phyloP scores from a whole-genome alignment of 345 rosid species.

The Gossypium raimondii region DNA sequence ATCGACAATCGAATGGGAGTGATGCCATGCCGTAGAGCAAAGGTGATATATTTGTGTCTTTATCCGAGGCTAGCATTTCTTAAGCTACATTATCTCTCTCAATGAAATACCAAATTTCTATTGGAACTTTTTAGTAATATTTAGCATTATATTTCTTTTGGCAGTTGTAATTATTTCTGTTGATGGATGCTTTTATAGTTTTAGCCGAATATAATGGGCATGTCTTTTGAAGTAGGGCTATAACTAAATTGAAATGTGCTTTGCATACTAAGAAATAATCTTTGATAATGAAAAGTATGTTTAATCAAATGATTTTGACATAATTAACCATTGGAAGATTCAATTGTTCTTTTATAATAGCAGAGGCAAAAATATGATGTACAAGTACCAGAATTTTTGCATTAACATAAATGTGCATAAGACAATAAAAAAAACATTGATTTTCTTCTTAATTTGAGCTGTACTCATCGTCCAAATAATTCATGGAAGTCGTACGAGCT shows the following conservation, averaged over 20 bases:
- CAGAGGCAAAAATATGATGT: background rate
- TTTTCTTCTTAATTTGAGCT: background rate
- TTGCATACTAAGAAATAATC: background rate
- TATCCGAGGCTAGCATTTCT: conserved; percentile 3
- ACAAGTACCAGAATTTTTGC: background rate
- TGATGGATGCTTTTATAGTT: background rate
- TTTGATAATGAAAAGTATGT: background rate
- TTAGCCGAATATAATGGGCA: background rate
- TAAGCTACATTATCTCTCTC: conserved; percentile 25
- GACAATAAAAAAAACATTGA: background rate
- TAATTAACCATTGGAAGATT: background rate
- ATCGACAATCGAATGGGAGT: conserved; percentile 98
- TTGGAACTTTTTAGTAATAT: background rate
- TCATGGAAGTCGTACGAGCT: conserved; percentile 58
- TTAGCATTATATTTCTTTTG: background rate
- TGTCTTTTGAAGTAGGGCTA: background rate
- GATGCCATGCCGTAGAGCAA: conserved; percentile 15
- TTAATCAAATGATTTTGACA: background rate
- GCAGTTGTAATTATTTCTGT: background rate
- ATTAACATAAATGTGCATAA: background rate
- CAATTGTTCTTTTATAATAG: background rate
- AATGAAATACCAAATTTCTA: conserved; percentile 19
- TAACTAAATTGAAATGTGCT: background rate
- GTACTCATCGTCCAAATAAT: background rate
- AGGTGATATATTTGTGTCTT: conserved; percentile 1